Evolutionary conservation across 495 filamentous ascomycete genomes (phyloP).

Genomic region (Penicillium cinerascens): DNA sequence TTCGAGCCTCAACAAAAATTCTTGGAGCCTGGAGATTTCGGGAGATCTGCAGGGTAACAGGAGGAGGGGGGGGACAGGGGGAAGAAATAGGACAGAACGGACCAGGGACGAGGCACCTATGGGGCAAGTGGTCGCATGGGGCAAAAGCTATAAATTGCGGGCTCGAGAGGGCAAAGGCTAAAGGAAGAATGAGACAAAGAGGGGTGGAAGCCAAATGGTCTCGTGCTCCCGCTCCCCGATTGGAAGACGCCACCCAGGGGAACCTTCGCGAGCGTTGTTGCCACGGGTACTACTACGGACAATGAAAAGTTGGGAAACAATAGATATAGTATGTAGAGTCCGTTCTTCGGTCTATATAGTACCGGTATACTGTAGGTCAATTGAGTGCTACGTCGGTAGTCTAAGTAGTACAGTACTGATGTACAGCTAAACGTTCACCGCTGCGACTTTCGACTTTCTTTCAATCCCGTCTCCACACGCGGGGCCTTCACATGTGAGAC

Average conservation of each 20-base stretch:
- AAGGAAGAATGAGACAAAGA: slow-evolving; percentile 11
- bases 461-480: neutral
- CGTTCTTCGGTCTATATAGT: neutral
- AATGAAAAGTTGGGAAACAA: neutral
- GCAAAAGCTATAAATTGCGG: neutral
- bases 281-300: neutral
- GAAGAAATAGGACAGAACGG: neutral
- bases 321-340: neutral
- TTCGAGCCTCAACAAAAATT: neutral
- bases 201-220: slow-evolving; percentile 25
- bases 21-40: neutral
- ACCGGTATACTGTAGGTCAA: neutral
- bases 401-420: neutral
- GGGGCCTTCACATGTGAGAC: slow-evolving; percentile 11
- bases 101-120: neutral
- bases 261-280: neutral
- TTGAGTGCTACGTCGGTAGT: neutral
- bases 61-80: neutral
- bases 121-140: slow-evolving; percentile 10
- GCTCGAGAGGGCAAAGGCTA: neutral
- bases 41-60: slow-evolving; percentile 4
- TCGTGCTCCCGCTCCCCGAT: slow-evolving; percentile 40
- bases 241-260: slow-evolving; percentile 21
- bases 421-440: neutral
- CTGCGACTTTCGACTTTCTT: neutral